phyloP scores from a whole-genome alignment of 225 moss, liverwort and hornwort species.

The Physcomitrellopsis africana region DNA sequence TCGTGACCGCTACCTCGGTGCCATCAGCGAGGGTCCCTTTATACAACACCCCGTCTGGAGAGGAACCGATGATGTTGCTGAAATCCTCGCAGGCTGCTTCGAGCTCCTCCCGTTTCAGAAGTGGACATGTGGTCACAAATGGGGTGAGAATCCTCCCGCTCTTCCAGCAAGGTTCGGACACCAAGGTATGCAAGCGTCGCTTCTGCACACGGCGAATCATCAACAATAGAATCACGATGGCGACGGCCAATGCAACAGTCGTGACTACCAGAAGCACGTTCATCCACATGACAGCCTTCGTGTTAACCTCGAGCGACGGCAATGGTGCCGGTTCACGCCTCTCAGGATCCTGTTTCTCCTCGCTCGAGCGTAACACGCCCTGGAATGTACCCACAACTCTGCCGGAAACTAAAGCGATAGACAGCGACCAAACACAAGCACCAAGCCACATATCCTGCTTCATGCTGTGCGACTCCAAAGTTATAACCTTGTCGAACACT shows the following conservation, averaged over 20 bases:
- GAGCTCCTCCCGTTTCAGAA: conserved; percentile 59
- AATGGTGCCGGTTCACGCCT: not conserved
- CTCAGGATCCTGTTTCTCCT: not conserved
- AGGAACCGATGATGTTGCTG: conserved; percentile 82
- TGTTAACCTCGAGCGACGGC: not conserved
- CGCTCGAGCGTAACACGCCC: not conserved
- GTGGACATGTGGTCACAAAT: conserved; percentile 70
- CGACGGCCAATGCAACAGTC: conserved; percentile 27
- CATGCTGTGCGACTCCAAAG: not conserved
- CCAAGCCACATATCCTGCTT: conserved; percentile 21
- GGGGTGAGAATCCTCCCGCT: conserved; percentile 51
- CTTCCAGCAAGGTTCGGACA: conserved; percentile 66
- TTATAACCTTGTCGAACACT: no score
- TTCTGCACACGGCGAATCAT: conserved; percentile 36
- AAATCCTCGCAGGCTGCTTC: conserved; percentile 88
- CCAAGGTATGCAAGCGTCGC: conserved; percentile 18
- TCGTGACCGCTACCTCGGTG: conserved; percentile 76
- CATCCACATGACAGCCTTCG: conserved; percentile 23
- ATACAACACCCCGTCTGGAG: conserved; percentile 73
- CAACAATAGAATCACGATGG: conserved; percentile 27
- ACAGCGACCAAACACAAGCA: conserved; percentile 33
- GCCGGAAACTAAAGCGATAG: conserved; percentile 36
- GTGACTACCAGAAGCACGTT: conserved; percentile 43
- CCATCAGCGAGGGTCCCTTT: conserved; percentile 73
- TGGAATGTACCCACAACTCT: conserved; percentile 35